Conservation (phyloP, 768 basidiomycete species). For the Coprinopsis sp. region DNA sequence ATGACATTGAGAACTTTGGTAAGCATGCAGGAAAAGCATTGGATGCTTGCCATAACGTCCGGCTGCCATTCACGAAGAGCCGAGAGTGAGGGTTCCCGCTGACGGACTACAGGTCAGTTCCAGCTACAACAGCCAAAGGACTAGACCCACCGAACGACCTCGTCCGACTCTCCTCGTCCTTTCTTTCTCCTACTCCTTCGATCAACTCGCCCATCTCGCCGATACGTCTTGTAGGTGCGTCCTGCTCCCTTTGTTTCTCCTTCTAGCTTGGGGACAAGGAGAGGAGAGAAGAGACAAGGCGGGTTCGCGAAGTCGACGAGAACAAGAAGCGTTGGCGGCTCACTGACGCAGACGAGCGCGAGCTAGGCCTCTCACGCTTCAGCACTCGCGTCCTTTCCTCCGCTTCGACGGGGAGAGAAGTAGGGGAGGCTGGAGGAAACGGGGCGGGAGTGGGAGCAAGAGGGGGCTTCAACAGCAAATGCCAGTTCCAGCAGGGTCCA, state of each 20-base stretch:
- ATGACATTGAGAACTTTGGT: no score
- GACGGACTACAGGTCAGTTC: no score
- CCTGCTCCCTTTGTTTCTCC: conserved; percentile 18
- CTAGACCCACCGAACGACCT: no score
- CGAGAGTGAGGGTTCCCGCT: no score
- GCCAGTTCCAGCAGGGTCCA: conserved; percentile 72
- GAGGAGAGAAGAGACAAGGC: conserved; percentile 25
- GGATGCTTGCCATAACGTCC: no score
- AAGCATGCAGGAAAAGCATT: no score
- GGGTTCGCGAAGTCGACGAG: conserved; percentile 38
- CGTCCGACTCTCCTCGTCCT: conserved; percentile 12
- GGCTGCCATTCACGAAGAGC: no score
- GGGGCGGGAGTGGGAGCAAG: conserved; percentile 22
- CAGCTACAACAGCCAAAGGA: no score
- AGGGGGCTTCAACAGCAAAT: conserved; percentile 36
- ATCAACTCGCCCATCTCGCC: conserved; percentile 73
- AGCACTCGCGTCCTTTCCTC: no score
- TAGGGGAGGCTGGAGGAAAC: neutral
- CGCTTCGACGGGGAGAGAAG: no score
- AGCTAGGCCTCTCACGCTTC: conserved; percentile 28
- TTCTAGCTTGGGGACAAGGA: conserved; percentile 33
- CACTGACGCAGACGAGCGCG: conserved; percentile 41
- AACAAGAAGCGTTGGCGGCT: conserved; percentile 64
- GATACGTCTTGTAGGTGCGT: no score
- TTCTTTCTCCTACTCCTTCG: conserved; percentile 40